phyloP scores from a whole-genome alignment of 495 filamentous ascomycete genomes.

The Annulohypoxylon stygium region DNA sequence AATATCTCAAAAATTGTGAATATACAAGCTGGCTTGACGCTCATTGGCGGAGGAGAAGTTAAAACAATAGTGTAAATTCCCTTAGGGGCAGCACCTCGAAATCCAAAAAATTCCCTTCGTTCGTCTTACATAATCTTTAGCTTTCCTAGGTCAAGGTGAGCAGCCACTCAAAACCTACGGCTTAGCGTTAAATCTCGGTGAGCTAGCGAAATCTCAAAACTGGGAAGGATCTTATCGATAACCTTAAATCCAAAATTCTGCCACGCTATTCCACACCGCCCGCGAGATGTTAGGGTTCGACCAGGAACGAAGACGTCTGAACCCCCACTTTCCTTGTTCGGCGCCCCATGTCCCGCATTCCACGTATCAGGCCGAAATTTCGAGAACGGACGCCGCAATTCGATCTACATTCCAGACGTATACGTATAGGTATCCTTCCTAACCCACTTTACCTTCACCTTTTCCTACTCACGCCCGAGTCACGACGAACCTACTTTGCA shows the following conservation, averaged over 20 bases:
- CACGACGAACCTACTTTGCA: background rate
- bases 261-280: constrained; percentile 1
- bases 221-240: constrained; percentile 1
- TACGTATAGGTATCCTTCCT: background rate
- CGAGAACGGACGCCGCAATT: constrained; percentile 32
- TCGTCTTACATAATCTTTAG: too few relatives aligned
- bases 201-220: too few relatives aligned
- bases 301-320: constrained; percentile 1
- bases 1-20: too few relatives aligned
- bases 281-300: background rate
- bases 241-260: background rate
- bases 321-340: constrained; percentile 42
- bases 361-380: constrained; percentile 49
- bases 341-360: constrained; percentile 19
- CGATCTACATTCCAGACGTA: constrained; percentile 21
- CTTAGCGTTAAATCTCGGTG: too few relatives aligned
- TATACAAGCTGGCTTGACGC: too few relatives aligned
- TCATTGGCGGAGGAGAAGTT: too few relatives aligned
- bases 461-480: background rate
- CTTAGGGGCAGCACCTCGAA: too few relatives aligned
- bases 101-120: too few relatives aligned
- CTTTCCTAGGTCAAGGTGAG: too few relatives aligned
- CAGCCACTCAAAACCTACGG: too few relatives aligned
- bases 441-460: background rate
- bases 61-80: too few relatives aligned